Percentiles rank a stretch among this genome's conserved stretches.
Conservation (phyloP, 495 filamentous ascomycete genomes). For the Thermothielavioides terrestris region DNA sequence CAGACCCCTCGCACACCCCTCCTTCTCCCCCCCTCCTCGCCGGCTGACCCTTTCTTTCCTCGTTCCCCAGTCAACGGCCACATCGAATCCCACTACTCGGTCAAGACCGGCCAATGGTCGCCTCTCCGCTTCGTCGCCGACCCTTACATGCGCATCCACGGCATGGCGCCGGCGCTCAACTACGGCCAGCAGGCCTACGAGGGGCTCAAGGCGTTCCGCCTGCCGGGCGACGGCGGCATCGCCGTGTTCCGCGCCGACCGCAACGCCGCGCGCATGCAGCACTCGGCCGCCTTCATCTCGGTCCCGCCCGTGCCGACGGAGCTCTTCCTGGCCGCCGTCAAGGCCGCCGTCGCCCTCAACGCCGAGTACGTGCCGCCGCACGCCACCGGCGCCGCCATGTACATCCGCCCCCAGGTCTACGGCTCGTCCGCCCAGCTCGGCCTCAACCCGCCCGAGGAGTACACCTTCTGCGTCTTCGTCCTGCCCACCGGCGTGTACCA, state of each 20-base stretch:
- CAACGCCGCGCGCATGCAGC: slow-evolving; percentile 74
- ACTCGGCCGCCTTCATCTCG: slow-evolving; percentile 67
- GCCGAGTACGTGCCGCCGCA: slow-evolving; percentile 83
- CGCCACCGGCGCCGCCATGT: slow-evolving; percentile 77
- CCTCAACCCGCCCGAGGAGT: slow-evolving; percentile 75
- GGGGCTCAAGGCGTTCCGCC: slow-evolving; percentile 84
- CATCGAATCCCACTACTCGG: slow-evolving; percentile 63
- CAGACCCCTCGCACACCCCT: neutral
- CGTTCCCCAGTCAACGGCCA: slow-evolving; percentile 68
- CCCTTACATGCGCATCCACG: slow-evolving; percentile 75
- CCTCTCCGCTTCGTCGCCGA: slow-evolving; percentile 62
- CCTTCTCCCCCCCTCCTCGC: neutral
- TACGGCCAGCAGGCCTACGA: slow-evolving; percentile 94
- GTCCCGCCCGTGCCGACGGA: slow-evolving; percentile 66
- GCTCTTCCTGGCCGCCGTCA: slow-evolving; percentile 64
- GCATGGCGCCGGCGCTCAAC: slow-evolving; percentile 84
- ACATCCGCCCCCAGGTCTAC: slow-evolving; percentile 80
- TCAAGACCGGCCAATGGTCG: slow-evolving; percentile 65
- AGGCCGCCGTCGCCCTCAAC: slow-evolving; percentile 72
- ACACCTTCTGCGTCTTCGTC: slow-evolving; percentile 77
- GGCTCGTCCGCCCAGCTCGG: slow-evolving; percentile 74
- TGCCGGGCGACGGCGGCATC: slow-evolving; percentile 51
- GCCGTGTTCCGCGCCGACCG: slow-evolving; percentile 71
- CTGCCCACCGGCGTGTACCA: slow-evolving; percentile 86
- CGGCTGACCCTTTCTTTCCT: no score